Evolutionary conservation across 2,329 filamentous ascomycete species (phyloP), one percentile per base, ranked within the genome.

Genomic region (Aspergillus aculeatinus): DNA sequence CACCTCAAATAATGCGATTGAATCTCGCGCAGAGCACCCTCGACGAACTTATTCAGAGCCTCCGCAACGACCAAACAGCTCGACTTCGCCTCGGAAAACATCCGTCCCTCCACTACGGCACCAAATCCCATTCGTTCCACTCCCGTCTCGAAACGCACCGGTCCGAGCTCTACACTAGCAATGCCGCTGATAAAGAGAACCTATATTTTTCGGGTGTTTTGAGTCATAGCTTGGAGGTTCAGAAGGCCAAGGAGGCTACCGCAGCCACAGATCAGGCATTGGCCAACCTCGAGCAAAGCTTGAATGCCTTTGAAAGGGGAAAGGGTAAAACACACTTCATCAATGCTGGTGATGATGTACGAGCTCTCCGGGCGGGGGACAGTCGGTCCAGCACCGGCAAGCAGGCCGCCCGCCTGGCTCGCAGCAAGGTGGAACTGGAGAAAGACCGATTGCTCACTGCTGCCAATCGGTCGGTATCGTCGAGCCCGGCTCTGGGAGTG

Each of bases 211-310:
- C 81, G 27, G 84, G 84, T 48, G 71, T 84, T 25, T 76, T 87
- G 65, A 85, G 82, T 71, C 84, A 88, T 69, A 82, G 77, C 62
- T 78, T 87, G 39, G 79, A 80, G 65, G 80, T 85, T 39, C 79
- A 83, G 67, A 82, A 82, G 72, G 81, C 81, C 44, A 79, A 82
- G 70, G 77, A 82, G 70, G 82, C 79, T 39, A 83, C 81, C 48
- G 81, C 82, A 29, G 83, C 82, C 62, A 81, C 81, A 44, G 86
- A 88, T 71, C 81, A 83, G 61, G 86, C 86, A 29, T 73, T 88
- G 72, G 83, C 83, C 56, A 81, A 80, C 44, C 77, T 88, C 57
- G 82, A 86, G 72, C 84, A 80, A 70, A 86, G 80, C 67, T 78
- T 88, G 71, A 85, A 81, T 61, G 82, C 83, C 23, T 81, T 85